Evolutionary conservation across 345 rosid species (phyloP), one percentile per base, ranked within the genome.

Genomic region (Trapa incisa): DNA sequence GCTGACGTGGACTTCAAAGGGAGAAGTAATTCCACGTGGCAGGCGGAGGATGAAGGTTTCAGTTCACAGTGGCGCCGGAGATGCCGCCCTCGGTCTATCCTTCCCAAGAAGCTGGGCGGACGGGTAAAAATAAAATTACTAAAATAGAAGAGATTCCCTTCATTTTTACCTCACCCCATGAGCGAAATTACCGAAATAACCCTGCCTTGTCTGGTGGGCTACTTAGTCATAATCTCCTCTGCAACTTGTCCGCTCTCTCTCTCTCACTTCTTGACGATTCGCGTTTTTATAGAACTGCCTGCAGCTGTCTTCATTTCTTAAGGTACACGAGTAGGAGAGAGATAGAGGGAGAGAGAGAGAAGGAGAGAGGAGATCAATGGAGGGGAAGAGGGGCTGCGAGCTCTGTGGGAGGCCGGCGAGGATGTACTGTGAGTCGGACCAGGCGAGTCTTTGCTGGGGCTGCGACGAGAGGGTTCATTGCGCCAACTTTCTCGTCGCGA

Each of bases 401-500:
- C 80, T 93, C 13, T 93, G 98, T 53, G 71, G 69, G 16, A 65
- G 69, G 37, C 70, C 70, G 4, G 94, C 97, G 12, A 80, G 82
- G 65, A 78, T 84, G 81, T 81, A 75, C 76, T 93, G 98, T 47
- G 97, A 93, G 67, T 89, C 98, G 35, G 96, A 93, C 76, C 72
- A 89, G 61, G 98, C 98, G 14, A 80, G 77, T 63, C 74, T 90
- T 48, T 89, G 98, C 68, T 90, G 91, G 90, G 77, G 71, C 65
- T 93, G 98, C 74, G 96, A 93, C 73, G 77, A 74, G 67, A 80
- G 83, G 66, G 97, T 93, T 32, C 98, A 93, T 82, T 67, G 77
- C 22, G 98, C 97, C 11, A 93, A 93, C 42, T 93, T 93, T 57
- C 81, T 93, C 10, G 98, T 90, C 36, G 98, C 92, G 17, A 93